A percentile compares a stretch with the other conserved stretches of the same genome.
Evolutionary conservation across 441 rosid genomes (phyloP).

Genomic region (Iberis amara): DNA sequence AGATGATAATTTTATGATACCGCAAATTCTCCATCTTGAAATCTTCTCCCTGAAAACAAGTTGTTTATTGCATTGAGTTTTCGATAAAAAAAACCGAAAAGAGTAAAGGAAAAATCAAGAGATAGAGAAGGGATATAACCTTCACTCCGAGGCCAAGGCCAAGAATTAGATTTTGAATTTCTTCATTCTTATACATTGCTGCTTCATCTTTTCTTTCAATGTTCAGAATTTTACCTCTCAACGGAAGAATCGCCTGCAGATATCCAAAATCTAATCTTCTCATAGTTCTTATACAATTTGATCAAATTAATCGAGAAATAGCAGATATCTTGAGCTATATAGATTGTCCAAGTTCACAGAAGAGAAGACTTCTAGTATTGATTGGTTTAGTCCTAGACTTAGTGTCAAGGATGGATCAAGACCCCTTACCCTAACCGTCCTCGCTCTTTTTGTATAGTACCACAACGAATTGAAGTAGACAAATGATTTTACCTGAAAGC

Average conservation of each 20-base stretch:
- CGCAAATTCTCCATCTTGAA: slow-evolving; percentile 79
- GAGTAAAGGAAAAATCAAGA: background rate
- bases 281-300: background rate
- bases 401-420: slow-evolving; percentile 1
- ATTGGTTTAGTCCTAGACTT: slow-evolving; percentile 1
- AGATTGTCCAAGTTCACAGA: background rate
- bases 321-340: background rate
- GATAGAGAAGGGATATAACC: slow-evolving; percentile 34
- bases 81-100: background rate
- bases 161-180: slow-evolving; percentile 88
- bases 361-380: background rate
- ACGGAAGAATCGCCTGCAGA: slow-evolving; percentile 87
- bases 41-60: slow-evolving; percentile 71
- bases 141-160: slow-evolving; percentile 94
- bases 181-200: slow-evolving; percentile 93
- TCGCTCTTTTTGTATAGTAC: background rate
- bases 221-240: slow-evolving; percentile 92
- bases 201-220: slow-evolving; percentile 93
- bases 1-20: slow-evolving; percentile 86
- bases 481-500: slow-evolving; percentile 63
- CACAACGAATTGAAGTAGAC: slow-evolving; percentile 14
- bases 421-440: background rate
- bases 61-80: slow-evolving; percentile 10
- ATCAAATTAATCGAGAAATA: slow-evolving; percentile 1
- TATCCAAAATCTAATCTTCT: slow-evolving; percentile 8